Conservation (phyloP, 2,329 filamentous ascomycete species). For the Ophiostoma quercus region DNA sequence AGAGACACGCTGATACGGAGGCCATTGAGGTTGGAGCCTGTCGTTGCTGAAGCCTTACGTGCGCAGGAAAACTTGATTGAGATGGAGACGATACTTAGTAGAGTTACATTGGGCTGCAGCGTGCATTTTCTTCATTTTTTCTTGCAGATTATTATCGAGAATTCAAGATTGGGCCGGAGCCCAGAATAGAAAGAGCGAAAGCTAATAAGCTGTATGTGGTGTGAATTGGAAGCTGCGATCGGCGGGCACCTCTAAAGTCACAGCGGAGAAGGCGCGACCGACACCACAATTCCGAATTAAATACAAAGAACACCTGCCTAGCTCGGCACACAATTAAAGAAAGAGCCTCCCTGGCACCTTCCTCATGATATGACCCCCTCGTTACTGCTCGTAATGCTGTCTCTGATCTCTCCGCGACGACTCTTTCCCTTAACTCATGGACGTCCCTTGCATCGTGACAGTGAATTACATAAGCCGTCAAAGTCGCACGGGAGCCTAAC, state of each 20-base stretch:
- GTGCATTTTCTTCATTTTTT: neutral
- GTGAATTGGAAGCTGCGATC: conserved; percentile 1
- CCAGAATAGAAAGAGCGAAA: neutral
- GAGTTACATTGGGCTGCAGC: neutral
- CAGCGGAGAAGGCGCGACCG: neutral
- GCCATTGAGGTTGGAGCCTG: neutral
- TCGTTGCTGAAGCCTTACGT: neutral
- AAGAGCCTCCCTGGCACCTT: conserved; percentile 7
- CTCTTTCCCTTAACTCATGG: neutral
- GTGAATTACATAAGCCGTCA: neutral
- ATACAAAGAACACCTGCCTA: neutral
- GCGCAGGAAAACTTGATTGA: neutral
- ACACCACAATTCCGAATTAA: neutral
- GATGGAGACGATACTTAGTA: neutral
- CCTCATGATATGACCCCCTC: neutral
- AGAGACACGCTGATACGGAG: neutral
- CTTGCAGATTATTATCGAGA: neutral
- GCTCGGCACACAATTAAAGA: neutral
- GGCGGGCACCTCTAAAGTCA: neutral
- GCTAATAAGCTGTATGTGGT: neutral
- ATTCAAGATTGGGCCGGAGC: neutral
- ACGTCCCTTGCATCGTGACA: conserved; percentile 1
- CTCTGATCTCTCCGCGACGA: neutral
- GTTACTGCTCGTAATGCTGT: neutral
- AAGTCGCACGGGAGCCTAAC: neutral